Base-by-base conservation (phyloP, 306 rosid species). In the Rubus parviflorus region DNA sequence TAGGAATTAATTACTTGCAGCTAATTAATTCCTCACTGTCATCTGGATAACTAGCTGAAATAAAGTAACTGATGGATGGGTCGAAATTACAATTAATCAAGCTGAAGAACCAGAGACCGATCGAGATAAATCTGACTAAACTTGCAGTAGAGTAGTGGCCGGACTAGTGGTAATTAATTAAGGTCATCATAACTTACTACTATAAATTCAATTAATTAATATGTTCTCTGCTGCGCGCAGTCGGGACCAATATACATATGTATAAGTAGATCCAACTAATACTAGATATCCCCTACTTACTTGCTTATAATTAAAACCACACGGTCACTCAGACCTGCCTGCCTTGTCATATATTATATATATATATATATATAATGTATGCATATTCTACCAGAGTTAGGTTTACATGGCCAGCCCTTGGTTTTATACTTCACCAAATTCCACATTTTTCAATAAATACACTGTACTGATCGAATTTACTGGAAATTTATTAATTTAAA, bases 261-360 rank as follows among this genome's bases (percentile, higher is more conserved):
- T 15, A 25, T 14, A 35, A 42, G n/a, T 61, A 30, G 37, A 30
- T 30, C 35, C 35, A 57, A 22, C 22, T 25, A 57, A 57, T 22
- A 57, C 38, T 22, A 10, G 3, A 25, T 25, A 25, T 1, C 30
- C 30, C 30, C 14, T 20, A 22, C 14, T 14, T 57, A 57, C 14
- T 14, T 61, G 4, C 12, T 4, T 65, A 16, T 41, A 17, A 45
- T 78, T 79, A 62, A 81, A 69, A 43, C 37, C 84, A 81, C 80
- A 75, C 77, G 72, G 61, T 75, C 14, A 25, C n/a, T 53, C 11
- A 22, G 72, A 48, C 76, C 83, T 80, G 43, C 79, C 60, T 57
- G 43, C 30, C 48, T 17, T 45, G 58, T 17, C 51, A 30, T 30
- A 30, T 30, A 30, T n/a, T n/a, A n/a, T n/a, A n/a, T n/a, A n/a